Evolutionary conservation across 2,329 filamentous ascomycete genomes (phyloP).

Genomic region (Colletotrichum costaricense): DNA sequence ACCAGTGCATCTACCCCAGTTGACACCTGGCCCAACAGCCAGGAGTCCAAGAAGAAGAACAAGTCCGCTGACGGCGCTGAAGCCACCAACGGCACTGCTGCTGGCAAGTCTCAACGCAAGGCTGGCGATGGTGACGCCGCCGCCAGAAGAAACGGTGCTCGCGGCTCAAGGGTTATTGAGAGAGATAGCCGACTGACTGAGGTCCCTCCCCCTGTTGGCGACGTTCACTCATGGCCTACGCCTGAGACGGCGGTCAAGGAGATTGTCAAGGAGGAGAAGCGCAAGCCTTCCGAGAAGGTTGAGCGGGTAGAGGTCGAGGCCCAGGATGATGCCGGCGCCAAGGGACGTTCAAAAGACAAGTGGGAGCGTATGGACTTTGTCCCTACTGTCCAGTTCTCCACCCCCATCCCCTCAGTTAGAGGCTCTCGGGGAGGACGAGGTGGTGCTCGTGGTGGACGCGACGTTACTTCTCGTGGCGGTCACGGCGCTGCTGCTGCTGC

Average conservation of each 20-base stretch:
- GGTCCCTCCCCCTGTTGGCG: conserved; percentile 73
- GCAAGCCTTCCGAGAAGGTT: conserved; percentile 70
- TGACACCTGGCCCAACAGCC: conserved; percentile 50
- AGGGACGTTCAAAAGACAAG: conserved; percentile 77
- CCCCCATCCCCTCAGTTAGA: conserved; percentile 73
- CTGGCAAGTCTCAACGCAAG: conserved; percentile 56
- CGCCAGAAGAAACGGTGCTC: conserved; percentile 53
- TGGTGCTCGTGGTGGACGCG: conserved; percentile 57
- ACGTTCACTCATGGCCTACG: conserved; percentile 89
- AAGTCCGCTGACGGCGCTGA: conserved; percentile 39
- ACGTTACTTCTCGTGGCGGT: conserved; percentile 44
- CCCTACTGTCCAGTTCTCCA: conserved; percentile 87
- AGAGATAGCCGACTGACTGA: conserved; percentile 45
- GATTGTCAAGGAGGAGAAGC: conserved; percentile 76
- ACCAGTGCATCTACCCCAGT: conserved; percentile 35
- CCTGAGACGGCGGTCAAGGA: conserved; percentile 80
- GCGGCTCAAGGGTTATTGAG: conserved; percentile 58
- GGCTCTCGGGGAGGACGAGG: conserved; percentile 60
- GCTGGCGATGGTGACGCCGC: conserved; percentile 54
- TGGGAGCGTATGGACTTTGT: conserved; percentile 89
- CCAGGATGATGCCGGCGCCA: conserved; percentile 64
- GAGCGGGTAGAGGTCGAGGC: conserved; percentile 73
- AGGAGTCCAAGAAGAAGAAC: conserved; percentile 57
- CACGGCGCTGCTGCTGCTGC: conserved; percentile 39
- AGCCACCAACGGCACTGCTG: conserved; percentile 45